Conservation (phyloP, 768 basidiomycete genomes). For the Mycena galericulata region DNA sequence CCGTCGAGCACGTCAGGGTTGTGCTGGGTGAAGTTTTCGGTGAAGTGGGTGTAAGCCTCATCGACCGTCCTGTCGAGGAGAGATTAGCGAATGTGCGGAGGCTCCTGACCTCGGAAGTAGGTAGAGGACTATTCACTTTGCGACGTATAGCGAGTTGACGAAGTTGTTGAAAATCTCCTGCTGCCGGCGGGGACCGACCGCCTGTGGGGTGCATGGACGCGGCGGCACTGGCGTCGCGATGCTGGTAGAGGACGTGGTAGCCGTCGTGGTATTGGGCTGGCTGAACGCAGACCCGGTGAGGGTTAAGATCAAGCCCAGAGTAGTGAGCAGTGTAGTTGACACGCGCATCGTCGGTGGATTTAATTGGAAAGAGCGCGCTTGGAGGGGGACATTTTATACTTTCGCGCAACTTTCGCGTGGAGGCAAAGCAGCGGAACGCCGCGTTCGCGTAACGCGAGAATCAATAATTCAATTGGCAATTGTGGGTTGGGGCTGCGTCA, state of each 20-base stretch:
- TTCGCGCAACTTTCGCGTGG: too few relatives aligned
- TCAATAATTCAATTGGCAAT: too few relatives aligned
- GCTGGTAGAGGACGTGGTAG: not conserved
- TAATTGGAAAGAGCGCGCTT: not conserved
- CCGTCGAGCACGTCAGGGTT: conserved; percentile 14
- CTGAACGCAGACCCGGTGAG: not conserved
- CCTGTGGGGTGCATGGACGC: not conserved
- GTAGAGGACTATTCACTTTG: not conserved
- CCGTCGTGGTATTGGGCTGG: not conserved
- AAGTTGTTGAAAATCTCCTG: not conserved
- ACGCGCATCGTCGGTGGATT: not conserved
- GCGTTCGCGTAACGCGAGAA: too few relatives aligned
- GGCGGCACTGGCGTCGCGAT: not conserved
- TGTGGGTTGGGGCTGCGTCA: too few relatives aligned
- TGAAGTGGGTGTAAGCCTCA: conserved; percentile 13
- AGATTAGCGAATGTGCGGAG: not conserved
- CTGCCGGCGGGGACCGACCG: not conserved
- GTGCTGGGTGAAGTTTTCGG: conserved; percentile 6
- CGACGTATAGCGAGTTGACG: not conserved
- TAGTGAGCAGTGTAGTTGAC: not conserved
- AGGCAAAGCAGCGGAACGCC: too few relatives aligned
- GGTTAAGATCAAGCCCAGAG: not conserved
- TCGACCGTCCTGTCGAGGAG: not conserved
- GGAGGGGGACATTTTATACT: too few relatives aligned
- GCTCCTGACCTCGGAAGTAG: not conserved